Evolutionary conservation across 2,329 filamentous ascomycete species (phyloP).

Genomic region (Colletotrichum liaoningense): DNA sequence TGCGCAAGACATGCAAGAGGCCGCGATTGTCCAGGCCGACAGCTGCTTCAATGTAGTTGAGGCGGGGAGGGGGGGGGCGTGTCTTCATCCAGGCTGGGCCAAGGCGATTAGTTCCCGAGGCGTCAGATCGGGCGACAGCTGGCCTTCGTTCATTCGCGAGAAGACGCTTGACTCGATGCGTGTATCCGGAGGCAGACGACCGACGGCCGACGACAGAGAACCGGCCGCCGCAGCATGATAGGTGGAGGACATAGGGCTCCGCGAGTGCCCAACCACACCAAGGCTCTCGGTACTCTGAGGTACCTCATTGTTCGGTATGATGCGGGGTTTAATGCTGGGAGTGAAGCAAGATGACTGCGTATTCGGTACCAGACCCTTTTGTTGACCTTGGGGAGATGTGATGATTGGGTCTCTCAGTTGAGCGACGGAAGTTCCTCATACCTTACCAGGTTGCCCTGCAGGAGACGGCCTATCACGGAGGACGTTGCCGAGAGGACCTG

Average conservation of each 20-base stretch:
- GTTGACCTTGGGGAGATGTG: neutral
- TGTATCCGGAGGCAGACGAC: constrained; percentile 30
- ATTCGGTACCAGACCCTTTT: neutral
- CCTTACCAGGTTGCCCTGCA: neutral
- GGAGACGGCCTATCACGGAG: constrained; percentile 16
- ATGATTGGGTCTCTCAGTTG: neutral
- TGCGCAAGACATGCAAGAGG: neutral
- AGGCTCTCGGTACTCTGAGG: neutral
- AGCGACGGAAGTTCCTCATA: neutral
- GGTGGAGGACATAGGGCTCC: constrained; percentile 11
- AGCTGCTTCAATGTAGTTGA: neutral
- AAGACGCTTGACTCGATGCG: constrained; percentile 32
- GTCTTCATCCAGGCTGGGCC: constrained; percentile 3
- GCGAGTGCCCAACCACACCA: neutral
- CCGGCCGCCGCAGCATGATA: constrained; percentile 13
- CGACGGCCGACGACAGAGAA: constrained; percentile 31
- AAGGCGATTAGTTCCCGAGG: constrained; percentile 22
- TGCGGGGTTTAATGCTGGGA: constrained; percentile 17
- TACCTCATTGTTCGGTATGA: neutral
- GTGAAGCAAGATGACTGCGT: neutral
- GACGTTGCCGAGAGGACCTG: constrained; percentile 24
- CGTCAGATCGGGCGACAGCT: constrained; percentile 17
- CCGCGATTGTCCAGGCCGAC: constrained; percentile 1
- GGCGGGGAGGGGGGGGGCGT: neutral
- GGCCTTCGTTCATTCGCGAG: neutral